Evolutionary conservation across 2,329 filamentous ascomycete species (phyloP).

Genomic region (Exophiala viscosa): DNA sequence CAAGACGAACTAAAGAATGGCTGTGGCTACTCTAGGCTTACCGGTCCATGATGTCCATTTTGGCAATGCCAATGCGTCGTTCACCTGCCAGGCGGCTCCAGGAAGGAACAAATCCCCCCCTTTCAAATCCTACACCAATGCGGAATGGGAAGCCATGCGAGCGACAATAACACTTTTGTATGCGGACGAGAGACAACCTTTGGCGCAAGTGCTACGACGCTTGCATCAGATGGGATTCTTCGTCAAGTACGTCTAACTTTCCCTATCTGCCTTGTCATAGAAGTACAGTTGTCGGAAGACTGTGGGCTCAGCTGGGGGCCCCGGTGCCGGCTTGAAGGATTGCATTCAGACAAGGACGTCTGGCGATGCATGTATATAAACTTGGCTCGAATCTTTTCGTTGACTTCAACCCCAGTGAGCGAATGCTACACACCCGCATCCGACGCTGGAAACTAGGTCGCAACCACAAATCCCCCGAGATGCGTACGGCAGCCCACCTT

Average conservation of each 20-base stretch:
- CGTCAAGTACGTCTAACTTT: slow-evolving; percentile 8
- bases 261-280: neutral
- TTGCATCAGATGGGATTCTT: slow-evolving; percentile 3
- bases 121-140: slow-evolving; percentile 4
- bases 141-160: slow-evolving; percentile 5
- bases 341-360: no score
- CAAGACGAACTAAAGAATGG: neutral
- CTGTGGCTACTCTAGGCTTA: neutral
- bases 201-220: slow-evolving; percentile 1
- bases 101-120: neutral
- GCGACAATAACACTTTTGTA: slow-evolving; percentile 6
- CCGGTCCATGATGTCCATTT: no score
- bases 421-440: slow-evolving; percentile 16
- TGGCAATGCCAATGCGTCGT: no score
- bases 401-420: slow-evolving; percentile 4
- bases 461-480: slow-evolving; percentile 13
- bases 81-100: no score
- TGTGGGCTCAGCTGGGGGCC: no score
- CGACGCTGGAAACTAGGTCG: slow-evolving; percentile 10
- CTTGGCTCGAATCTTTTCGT: neutral
- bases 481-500: slow-evolving; percentile 8
- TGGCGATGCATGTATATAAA: no score
- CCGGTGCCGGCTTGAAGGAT: no score
- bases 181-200: neutral
- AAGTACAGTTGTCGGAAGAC: no score